phyloP scores from a whole-genome alignment of 73 alveolate genomes.

The Paramecium octaurelia region DNA sequence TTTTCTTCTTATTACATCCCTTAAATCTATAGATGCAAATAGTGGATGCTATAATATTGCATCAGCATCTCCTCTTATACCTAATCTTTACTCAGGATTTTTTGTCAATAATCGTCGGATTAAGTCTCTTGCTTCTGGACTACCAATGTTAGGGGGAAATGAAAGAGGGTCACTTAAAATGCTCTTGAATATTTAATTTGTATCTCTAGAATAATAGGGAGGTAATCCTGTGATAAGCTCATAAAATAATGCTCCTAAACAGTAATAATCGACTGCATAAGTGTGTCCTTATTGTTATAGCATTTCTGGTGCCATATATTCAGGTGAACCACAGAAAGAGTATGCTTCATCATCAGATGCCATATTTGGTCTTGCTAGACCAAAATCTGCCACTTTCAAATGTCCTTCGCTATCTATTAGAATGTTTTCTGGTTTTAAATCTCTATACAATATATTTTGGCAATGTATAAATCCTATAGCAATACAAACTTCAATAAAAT shows the following conservation, averaged over 20 bases:
- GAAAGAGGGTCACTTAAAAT: slow-evolving; percentile 23
- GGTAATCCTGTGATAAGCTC: slow-evolving; percentile 76
- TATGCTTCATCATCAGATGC: slow-evolving; percentile 51
- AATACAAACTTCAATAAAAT: slow-evolving; percentile 59
- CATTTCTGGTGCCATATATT: slow-evolving; percentile 76
- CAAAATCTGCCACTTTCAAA: slow-evolving; percentile 72
- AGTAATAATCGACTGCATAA: slow-evolving; percentile 66
- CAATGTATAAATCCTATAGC: slow-evolving; percentile 71
- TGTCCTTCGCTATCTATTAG: slow-evolving; percentile 68
- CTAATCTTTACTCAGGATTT: slow-evolving; percentile 55
- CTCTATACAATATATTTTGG: slow-evolving; percentile 66
- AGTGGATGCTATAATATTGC: slow-evolving; percentile 55
- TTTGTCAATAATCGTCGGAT: slow-evolving; percentile 26
- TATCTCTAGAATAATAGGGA: slow-evolving; percentile 70
- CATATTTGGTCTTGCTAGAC: slow-evolving; percentile 63
- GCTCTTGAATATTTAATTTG: slow-evolving; percentile 49
- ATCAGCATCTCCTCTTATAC: slow-evolving; percentile 51
- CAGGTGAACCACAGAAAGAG: slow-evolving; percentile 78
- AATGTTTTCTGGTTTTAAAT: slow-evolving; percentile 74
- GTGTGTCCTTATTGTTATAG: slow-evolving; percentile 64
- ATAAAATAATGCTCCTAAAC: slow-evolving; percentile 68
- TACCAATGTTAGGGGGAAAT: slow-evolving; percentile 58
- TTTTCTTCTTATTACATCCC: slow-evolving; percentile 37
- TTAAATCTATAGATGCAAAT: slow-evolving; percentile 19
- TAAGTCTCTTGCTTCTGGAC: slow-evolving; percentile 51